These are phyloP conservation scores for Acacia melanoxylon DNA, from an alignment of 306 rosid species.

Conservation along the genomic window DNA sequence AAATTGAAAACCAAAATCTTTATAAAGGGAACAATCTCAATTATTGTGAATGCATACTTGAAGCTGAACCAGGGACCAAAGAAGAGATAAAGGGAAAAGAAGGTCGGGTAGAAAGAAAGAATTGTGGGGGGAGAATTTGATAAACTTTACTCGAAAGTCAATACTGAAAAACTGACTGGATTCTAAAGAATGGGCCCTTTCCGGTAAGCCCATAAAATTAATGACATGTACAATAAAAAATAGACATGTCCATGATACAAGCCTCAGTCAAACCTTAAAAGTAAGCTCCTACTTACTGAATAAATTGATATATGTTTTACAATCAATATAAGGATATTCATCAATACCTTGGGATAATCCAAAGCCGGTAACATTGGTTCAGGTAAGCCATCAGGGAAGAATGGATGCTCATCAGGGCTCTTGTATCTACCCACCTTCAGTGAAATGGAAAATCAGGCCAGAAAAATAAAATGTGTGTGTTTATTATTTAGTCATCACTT, in stretches of 20 bases:
- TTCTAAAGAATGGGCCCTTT: neutral
- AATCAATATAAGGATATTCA: neutral
- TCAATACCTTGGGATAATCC: conserved; percentile 72
- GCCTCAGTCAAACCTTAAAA: neutral
- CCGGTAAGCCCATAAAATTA: neutral
- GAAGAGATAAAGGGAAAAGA: neutral
- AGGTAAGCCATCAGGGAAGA: conserved; percentile 72
- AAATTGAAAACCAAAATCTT: conserved; percentile 4
- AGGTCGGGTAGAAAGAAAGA: neutral
- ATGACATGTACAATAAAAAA: neutral
- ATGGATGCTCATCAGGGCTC: conserved; percentile 97
- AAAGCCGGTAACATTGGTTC: conserved; percentile 79
- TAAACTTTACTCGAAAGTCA: neutral
- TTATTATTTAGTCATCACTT: conserved; percentile 8
- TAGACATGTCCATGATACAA: neutral
- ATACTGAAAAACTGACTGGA: neutral
- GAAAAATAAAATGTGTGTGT: neutral
- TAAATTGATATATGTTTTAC: neutral
- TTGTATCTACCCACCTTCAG: conserved; percentile 82
- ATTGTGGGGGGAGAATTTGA: neutral
- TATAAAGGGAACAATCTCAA: conserved; percentile 6
- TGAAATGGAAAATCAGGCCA: conserved; percentile 28
- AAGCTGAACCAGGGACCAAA: neutral
- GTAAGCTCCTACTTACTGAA: neutral
- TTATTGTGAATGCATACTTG: conserved; percentile 9